Base-by-base conservation (phyloP, 495 filamentous ascomycete species). In the Parmelia sp. region DNA sequence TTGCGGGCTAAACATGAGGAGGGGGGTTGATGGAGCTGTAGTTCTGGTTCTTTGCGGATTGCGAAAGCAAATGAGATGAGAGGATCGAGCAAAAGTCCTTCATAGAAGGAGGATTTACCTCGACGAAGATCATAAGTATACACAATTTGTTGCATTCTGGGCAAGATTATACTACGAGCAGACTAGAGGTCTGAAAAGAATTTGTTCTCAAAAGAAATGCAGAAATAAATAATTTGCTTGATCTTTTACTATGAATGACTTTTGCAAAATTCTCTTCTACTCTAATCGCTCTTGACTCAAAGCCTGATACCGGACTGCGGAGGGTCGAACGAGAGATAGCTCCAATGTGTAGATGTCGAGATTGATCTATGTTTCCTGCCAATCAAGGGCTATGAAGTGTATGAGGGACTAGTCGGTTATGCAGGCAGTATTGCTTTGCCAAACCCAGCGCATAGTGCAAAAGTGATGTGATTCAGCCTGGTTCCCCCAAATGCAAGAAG, bases 1-100 rank as follows among this genome's bases (percentile, higher is more conserved):
- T 39, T 64, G 36, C 56, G 10, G 25, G 51, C 31, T 25, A 57
- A 64, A 27, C 35, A 59, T 19, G 39, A 14, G 35, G n/a, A 14
- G 57, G 27, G 9, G 27, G 8, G 5, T 3, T 55, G 29, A 55
- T 55, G 27, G 27, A 14, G 6, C 29, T 55, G 17, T 21, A 7
- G 2, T 55, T 10, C 27, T 8, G 49, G 25, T 53, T n/a, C 51
- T 8, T 33, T 21, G 21, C 17, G 15, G 27, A 4, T 21, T 19
- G 11, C 33, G 51, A 9, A n/a, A 21, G 29, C 31, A 55, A 15
- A 55, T 33, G 3, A n/a, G n/a, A n/a, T n/a, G n/a, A n/a, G n/a
- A n/a, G n/a, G n/a, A n/a, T n/a, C n/a, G n/a, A n/a, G n/a, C n/a
- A n/a, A n/a, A n/a, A n/a, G n/a, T n/a, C n/a, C n/a, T n/a, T n/a